Conservation (phyloP, 805 yeast genomes). For the Zygosaccharomyces rouxii region DNA sequence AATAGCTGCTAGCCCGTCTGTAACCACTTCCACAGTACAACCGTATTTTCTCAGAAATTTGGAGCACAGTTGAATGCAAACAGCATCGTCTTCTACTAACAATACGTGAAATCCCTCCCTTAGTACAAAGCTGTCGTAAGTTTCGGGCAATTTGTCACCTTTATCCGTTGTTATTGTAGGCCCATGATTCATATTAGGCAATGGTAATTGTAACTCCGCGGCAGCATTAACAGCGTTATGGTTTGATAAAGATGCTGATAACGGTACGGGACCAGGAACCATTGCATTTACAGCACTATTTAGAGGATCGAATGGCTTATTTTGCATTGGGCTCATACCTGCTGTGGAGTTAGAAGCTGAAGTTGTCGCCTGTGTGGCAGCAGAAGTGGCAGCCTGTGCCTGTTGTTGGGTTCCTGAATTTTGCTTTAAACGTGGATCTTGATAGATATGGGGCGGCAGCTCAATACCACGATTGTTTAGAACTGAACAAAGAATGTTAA, state of each 20-base stretch:
- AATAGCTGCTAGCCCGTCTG: constrained; percentile 89
- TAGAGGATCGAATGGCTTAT: constrained; percentile 10
- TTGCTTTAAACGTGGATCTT: constrained; percentile 6
- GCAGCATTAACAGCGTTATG: constrained; percentile 13
- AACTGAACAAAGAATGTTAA: constrained; percentile 47
- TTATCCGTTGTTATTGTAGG: constrained; percentile 4
- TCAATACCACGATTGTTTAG: constrained; percentile 59
- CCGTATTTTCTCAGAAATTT: constrained; percentile 84
- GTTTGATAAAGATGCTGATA: constrained; percentile 6
- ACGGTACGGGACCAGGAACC: constrained; percentile 13
- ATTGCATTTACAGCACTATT: constrained; percentile 9
- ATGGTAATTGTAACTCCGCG: constrained; percentile 12
- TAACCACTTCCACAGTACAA: constrained; percentile 86
- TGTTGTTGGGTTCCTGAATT: not conserved
- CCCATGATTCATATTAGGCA: constrained; percentile 14
- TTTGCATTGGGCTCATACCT: constrained; percentile 6
- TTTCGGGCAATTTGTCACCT: constrained; percentile 9
- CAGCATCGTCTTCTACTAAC: constrained; percentile 75
- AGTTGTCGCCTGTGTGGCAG: constrained; percentile 7
- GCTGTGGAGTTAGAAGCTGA: constrained; percentile 8
- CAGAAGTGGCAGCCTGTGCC: constrained; percentile 1
- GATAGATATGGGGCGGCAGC: constrained; percentile 44
- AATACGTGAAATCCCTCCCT: constrained; percentile 60
- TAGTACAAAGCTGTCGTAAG: constrained; percentile 17
- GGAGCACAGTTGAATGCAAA: constrained; percentile 76